Conservation (phyloP, 352 stramenopile genomes). For the Thraustochytrium striatum region DNA sequence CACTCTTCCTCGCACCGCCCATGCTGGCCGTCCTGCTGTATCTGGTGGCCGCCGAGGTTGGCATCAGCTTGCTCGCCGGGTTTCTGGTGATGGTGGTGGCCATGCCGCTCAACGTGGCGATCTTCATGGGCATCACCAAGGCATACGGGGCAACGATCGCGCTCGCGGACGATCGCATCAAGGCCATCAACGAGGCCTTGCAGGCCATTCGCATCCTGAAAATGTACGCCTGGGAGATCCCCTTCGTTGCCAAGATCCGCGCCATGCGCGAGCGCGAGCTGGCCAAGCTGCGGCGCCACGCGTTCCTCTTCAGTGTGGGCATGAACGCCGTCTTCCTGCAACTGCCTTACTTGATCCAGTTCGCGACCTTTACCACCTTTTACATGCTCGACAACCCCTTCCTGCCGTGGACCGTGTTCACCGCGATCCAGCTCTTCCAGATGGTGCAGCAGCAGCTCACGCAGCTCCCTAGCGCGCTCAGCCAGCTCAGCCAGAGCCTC, state of each 20-base stretch:
- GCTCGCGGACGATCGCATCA: conserved; percentile 56
- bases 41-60: conserved; percentile 17
- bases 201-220: conserved; percentile 75
- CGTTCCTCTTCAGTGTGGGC: conserved; percentile 36
- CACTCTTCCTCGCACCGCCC: conserved; percentile 10
- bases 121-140: conserved; percentile 22
- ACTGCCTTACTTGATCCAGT: conserved; percentile 42
- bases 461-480: conserved; percentile 48
- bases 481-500: conserved; percentile 27
- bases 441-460: conserved; percentile 53
- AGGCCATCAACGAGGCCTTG: conserved; percentile 69
- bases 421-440: conserved; percentile 55
- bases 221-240: conserved; percentile 66
- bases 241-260: conserved; percentile 25
- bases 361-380: conserved; percentile 52
- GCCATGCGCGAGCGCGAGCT: conserved; percentile 18
- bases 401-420: conserved; percentile 51
- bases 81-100: neutral
- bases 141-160: conserved; percentile 12
- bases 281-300: neutral
- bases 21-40: conserved; percentile 21
- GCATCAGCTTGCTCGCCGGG: conserved; percentile 8
- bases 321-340: conserved; percentile 43
- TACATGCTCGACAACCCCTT: conserved; percentile 31
- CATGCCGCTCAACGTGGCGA: conserved; percentile 6